These are phyloP conservation scores for Metschnikowia cubensis DNA, from an alignment of 805 yeast species.

Conservation along the genomic window DNA sequence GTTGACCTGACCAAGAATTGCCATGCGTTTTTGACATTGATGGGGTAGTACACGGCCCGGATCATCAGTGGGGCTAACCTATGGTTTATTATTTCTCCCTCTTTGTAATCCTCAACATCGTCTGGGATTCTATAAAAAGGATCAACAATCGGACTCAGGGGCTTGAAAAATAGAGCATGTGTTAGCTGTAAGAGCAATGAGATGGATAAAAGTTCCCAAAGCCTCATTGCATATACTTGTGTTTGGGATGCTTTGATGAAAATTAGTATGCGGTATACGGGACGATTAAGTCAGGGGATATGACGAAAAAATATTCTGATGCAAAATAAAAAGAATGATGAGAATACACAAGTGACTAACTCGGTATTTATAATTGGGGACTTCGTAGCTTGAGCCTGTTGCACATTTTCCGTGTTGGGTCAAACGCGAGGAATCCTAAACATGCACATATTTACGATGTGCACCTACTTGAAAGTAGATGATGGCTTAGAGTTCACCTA, in stretches of 20 bases:
- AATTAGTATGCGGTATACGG: background rate
- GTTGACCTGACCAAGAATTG: slow-evolving; percentile 25
- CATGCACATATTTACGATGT: background rate
- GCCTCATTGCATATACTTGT: background rate
- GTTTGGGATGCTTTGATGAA: background rate
- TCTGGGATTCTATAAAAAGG: slow-evolving; percentile 11
- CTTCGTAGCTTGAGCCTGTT: background rate
- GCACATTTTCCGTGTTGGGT: background rate
- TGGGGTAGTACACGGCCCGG: slow-evolving; percentile 8
- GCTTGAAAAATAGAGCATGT: background rate
- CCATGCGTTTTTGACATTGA: slow-evolving; percentile 16
- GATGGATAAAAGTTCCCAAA: background rate
- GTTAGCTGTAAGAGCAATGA: background rate
- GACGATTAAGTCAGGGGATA: background rate
- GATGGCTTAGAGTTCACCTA: background rate
- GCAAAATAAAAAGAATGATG: background rate
- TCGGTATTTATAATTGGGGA: background rate
- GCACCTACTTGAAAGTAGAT: background rate
- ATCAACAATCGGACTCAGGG: slow-evolving; percentile 8
- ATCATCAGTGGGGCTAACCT: slow-evolving; percentile 9
- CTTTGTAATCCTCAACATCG: slow-evolving; percentile 3
- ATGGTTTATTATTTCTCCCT: slow-evolving; percentile 10
- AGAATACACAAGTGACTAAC: background rate
- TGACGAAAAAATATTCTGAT: background rate
- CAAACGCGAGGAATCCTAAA: background rate